Conservation (phyloP, 116 monocot genomes). For the Zostera marina region DNA sequence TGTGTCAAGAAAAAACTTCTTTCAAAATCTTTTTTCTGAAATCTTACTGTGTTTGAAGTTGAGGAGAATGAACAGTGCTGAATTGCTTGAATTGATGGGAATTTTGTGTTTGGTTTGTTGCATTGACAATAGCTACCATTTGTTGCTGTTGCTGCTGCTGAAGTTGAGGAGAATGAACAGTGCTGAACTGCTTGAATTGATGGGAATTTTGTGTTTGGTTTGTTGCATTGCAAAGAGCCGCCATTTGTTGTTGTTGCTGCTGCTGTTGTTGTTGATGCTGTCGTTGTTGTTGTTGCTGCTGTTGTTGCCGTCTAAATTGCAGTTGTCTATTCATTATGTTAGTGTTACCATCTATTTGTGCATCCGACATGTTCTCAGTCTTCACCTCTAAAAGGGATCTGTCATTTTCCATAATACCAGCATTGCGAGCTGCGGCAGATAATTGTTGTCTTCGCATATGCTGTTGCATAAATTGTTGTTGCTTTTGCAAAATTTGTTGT, state of each 20-base stretch:
- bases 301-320: constrained; percentile 57
- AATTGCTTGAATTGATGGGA: constrained; percentile 65
- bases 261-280: too few relatives aligned
- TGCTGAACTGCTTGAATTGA: constrained; percentile 55
- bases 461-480: constrained; percentile 6
- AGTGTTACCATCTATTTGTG: constrained; percentile 31
- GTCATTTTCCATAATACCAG: constrained; percentile 40
- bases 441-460: constrained; percentile 31
- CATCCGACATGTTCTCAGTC: constrained; percentile 54
- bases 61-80: constrained; percentile 44
- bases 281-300: too few relatives aligned
- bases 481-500: constrained; percentile 5
- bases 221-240: constrained; percentile 20
- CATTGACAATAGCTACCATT: constrained; percentile 19
- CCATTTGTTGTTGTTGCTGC: constrained; percentile 26
- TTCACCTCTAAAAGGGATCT: constrained; percentile 56
- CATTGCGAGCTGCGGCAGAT: constrained; percentile 25
- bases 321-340: constrained; percentile 31
- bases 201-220: constrained; percentile 34
- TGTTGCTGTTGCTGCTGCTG: too few relatives aligned
- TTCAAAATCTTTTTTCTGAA: neutral
- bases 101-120: constrained; percentile 25
- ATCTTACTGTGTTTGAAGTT: constrained; percentile 56
- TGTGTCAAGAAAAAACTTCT: neutral
- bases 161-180: constrained; percentile 50